phyloP scores from a whole-genome alignment of 345 rosid genomes.

The Eucalyptus pauciflora region DNA sequence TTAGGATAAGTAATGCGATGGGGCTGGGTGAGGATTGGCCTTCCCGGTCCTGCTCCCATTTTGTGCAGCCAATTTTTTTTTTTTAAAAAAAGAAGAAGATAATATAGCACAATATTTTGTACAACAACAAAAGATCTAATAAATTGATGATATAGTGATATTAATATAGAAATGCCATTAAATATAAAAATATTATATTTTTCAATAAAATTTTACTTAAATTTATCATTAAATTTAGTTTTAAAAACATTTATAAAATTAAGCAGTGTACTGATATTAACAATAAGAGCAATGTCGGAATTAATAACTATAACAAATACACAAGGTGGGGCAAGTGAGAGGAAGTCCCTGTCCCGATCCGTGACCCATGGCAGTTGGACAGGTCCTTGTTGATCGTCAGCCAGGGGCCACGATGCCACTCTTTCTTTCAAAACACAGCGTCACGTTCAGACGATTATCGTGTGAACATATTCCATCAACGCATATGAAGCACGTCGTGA shows the following conservation, averaged over 20 bases:
- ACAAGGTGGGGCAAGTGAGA: background rate
- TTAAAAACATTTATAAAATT: background rate
- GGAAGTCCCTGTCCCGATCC: background rate
- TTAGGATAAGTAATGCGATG: background rate
- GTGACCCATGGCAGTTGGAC: background rate
- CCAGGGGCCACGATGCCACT: background rate
- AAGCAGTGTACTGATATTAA: background rate
- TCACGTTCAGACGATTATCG: fast-evolving
- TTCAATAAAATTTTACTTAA: background rate
- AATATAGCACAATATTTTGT: background rate
- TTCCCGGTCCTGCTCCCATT: no score
- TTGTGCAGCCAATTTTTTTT: background rate
- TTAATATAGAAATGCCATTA: background rate
- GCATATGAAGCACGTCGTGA: background rate
- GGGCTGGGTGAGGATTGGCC: no score
- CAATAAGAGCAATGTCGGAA: background rate
- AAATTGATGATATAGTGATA: background rate
- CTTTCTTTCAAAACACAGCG: background rate
- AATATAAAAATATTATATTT: background rate
- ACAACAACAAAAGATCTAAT: background rate
- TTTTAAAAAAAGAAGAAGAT: background rate
- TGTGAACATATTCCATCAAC: background rate
- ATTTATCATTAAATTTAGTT: background rate
- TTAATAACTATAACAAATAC: background rate
- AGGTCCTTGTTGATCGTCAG: background rate